phyloP scores from a whole-genome alignment of 805 yeast species.

The Ogataea pini region DNA sequence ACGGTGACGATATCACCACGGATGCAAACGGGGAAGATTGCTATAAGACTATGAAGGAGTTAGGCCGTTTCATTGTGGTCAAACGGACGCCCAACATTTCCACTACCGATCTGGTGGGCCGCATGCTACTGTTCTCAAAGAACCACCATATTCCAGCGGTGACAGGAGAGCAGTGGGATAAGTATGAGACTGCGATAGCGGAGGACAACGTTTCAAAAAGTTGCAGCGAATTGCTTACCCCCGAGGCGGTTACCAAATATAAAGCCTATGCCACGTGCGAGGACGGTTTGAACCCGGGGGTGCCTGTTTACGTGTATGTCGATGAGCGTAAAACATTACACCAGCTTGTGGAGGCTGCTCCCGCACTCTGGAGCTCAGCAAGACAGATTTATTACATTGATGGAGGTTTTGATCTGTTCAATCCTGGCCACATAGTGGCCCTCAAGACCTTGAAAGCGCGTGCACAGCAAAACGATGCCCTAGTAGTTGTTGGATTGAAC shows the following conservation, averaged over 20 bases:
- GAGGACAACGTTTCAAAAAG: background rate
- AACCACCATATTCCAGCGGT: constrained; percentile 53
- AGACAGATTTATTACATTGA: constrained; percentile 53
- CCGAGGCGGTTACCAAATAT: constrained; percentile 45
- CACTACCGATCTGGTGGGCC: constrained; percentile 91
- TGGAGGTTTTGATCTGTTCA: constrained; percentile 91
- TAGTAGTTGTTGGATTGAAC: constrained; percentile 67
- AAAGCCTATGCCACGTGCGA: constrained; percentile 59
- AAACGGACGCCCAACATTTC: constrained; percentile 92
- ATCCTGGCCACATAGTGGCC: constrained; percentile 87
- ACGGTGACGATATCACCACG: constrained; percentile 96
- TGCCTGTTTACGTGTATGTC: constrained; percentile 53
- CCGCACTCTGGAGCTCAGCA: constrained; percentile 12
- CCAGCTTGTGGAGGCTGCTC: constrained; percentile 39
- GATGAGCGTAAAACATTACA: constrained; percentile 31
- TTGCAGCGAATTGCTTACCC: constrained; percentile 25
- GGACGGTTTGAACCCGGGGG: constrained; percentile 60
- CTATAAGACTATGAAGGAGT: constrained; percentile 77
- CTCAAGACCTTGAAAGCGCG: constrained; percentile 48
- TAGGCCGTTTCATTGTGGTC: constrained; percentile 87
- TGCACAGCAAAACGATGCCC: constrained; percentile 40
- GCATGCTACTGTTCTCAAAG: constrained; percentile 69
- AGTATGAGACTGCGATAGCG: constrained; percentile 6
- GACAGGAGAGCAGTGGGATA: constrained; percentile 26
- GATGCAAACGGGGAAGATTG: constrained; percentile 96